phyloP scores from a whole-genome alignment of 2,329 filamentous ascomycete species.

The Epichloe elymi region DNA sequence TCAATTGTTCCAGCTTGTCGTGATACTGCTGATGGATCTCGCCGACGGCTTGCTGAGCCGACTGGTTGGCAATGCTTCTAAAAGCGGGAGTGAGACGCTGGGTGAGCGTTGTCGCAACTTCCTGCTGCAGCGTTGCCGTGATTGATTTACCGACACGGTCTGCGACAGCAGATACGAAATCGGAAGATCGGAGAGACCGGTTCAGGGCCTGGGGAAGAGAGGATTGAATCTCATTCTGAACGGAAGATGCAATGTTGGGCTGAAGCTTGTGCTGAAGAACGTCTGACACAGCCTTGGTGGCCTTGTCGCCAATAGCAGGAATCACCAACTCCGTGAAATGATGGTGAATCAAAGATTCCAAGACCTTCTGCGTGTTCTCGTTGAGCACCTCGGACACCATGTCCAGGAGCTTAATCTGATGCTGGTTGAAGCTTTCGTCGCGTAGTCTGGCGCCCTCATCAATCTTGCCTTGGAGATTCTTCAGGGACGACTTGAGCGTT shows the following conservation, averaged over 20 bases:
- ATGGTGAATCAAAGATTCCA: conserved; percentile 61
- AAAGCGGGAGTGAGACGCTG: conserved; percentile 54
- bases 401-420: conserved; percentile 41
- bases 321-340: conserved; percentile 66
- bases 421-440: conserved; percentile 37
- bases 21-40: conserved; percentile 54
- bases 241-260: conserved; percentile 47
- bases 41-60: conserved; percentile 52
- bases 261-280: conserved; percentile 57
- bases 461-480: conserved; percentile 48
- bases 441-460: conserved; percentile 49
- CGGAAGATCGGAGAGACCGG: conserved; percentile 51
- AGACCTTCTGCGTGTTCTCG: conserved; percentile 54
- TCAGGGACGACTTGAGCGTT: conserved; percentile 42
- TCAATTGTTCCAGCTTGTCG: conserved; percentile 36
- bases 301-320: conserved; percentile 57
- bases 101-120: conserved; percentile 48
- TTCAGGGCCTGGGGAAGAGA: conserved; percentile 50
- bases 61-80: conserved; percentile 48
- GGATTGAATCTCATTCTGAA: conserved; percentile 63
- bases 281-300: conserved; percentile 55
- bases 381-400: conserved; percentile 48
- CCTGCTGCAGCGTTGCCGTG: conserved; percentile 53
- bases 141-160: conserved; percentile 60
- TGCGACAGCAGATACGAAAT: conserved; percentile 54